Evolutionary conservation across 2,329 filamentous ascomycete genomes (phyloP).

Genomic region (Dactylella cylindrospora): DNA sequence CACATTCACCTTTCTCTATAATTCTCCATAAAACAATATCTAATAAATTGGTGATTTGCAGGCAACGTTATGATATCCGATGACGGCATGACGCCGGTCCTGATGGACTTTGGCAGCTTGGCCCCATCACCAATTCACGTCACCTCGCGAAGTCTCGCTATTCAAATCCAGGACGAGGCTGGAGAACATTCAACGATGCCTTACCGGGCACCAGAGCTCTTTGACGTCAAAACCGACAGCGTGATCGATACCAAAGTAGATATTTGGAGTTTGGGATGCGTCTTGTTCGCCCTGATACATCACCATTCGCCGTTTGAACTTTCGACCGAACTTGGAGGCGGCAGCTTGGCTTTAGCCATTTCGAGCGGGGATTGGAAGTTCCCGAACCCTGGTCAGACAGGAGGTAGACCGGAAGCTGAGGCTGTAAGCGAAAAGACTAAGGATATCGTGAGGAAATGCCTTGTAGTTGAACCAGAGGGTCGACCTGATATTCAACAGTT

Average conservation of each 20-base stretch:
- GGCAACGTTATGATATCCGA: constrained; percentile 98
- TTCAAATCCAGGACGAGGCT: constrained; percentile 89
- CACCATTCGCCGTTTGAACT: constrained; percentile 97
- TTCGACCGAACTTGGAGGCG: constrained; percentile 91
- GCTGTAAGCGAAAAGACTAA: constrained; percentile 74
- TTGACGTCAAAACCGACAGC: constrained; percentile 92
- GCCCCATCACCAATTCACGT: constrained; percentile 84
- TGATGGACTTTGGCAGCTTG: constrained; percentile 96
- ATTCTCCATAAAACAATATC: background rate
- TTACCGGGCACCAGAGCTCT: constrained; percentile 94
- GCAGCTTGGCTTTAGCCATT: constrained; percentile 63
- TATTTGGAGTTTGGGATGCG: constrained; percentile 96
- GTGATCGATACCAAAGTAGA: constrained; percentile 95
- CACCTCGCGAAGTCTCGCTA: constrained; percentile 82
- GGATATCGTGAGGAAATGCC: constrained; percentile 81
- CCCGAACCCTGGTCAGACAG: constrained; percentile 76
- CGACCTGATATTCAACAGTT: constrained; percentile 83
- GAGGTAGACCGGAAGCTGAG: constrained; percentile 58
- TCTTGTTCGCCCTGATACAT: constrained; percentile 93
- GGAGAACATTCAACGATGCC: constrained; percentile 98
- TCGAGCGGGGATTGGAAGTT: constrained; percentile 90
- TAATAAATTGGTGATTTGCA: constrained; percentile 47
- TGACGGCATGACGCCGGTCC: constrained; percentile 79
- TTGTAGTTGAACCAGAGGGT: constrained; percentile 82
- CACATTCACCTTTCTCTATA: background rate